Percentiles rank a stretch among this genome's conserved stretches.
Evolutionary conservation across 805 yeast genomes (phyloP).

Genomic region (Ogataea salicorniae): DNA sequence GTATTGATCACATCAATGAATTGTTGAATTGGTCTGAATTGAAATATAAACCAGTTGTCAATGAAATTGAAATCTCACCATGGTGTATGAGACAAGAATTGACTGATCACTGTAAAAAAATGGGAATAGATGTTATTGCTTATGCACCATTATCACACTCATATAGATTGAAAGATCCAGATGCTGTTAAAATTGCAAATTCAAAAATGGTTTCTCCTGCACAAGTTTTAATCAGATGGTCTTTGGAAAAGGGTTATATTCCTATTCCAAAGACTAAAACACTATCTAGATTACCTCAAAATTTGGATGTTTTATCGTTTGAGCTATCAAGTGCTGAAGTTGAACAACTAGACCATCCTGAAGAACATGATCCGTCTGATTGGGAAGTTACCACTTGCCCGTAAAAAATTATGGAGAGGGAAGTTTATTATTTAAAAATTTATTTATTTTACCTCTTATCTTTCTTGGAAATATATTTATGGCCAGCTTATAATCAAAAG

Average conservation of each 20-base stretch:
- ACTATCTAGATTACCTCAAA: slow-evolving; percentile 44
- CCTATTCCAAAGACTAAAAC: slow-evolving; percentile 66
- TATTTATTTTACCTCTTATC: too few species aligned
- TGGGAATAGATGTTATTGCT: slow-evolving; percentile 63
- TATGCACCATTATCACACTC: slow-evolving; percentile 75
- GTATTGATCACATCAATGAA: slow-evolving; percentile 54
- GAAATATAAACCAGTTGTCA: slow-evolving; percentile 59
- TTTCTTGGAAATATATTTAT: too few species aligned
- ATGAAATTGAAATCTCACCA: slow-evolving; percentile 82
- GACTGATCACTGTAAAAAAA: slow-evolving; percentile 50
- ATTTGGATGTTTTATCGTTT: slow-evolving; percentile 52
- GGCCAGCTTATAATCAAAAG: too few species aligned
- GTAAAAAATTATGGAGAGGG: slow-evolving; percentile 11
- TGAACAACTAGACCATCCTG: slow-evolving; percentile 40
- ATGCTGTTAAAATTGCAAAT: slow-evolving; percentile 43
- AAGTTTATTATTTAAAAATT: background rate
- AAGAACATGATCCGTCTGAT: slow-evolving; percentile 65
- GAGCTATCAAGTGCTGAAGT: slow-evolving; percentile 39
- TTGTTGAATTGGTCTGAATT: slow-evolving; percentile 52
- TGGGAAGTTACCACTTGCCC: slow-evolving; percentile 71
- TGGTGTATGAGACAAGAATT: slow-evolving; percentile 69
- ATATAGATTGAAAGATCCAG: slow-evolving; percentile 48
- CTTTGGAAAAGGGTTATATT: slow-evolving; percentile 62
- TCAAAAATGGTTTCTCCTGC: slow-evolving; percentile 48
- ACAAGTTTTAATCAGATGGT: slow-evolving; percentile 70